Base-by-base conservation (phyloP, 2,329 filamentous ascomycete genomes). In the Cladosporium sp. region DNA sequence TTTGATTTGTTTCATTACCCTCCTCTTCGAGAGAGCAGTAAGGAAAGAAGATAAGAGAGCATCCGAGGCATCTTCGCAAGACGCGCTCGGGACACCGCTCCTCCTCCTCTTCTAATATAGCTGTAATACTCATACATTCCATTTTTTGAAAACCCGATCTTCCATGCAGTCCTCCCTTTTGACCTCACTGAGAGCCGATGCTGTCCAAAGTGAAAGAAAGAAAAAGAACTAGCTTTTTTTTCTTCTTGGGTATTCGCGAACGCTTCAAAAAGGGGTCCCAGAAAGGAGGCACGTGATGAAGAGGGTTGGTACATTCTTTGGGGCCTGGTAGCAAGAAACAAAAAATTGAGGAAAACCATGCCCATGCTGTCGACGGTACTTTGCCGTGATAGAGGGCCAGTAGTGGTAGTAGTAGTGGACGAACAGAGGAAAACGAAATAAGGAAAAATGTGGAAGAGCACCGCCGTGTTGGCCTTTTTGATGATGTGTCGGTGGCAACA, bases 91-190 rank as follows among this genome's bases (percentile, higher is more conserved):
- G 11, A 10, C 31, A 33, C 10, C 31, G 14, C 12, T 35, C 33
- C 12, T 35, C 33, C 11, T 33, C 29, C 37, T 29, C 46, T 52
- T 62, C 59, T 62, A 53, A 53, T 53, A 62, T 53, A 62, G 49
- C 60, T 62, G 60, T 62, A 55, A 55, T 62, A 62, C 46, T 62
- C 60, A 53, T 62, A 62, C 60, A 62, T 62, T 57, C 11, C 55
- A 18, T 31, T 53, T 55, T 57, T 57, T 31, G 23, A 14, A 12
- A 31, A 56, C 52, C 55, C 55, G n/a, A 10, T 23, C 23, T 6
- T 55, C 26, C 28, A 55, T 55, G 52, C 55, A 26, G 29, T 10
- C n/a, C n/a, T 40, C 8, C 23, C 10, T 14, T 14, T 55, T 55
- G n/a, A 12, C 23, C 23, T 33, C 55, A 16, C 4, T 46, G n/a